phyloP scores from a whole-genome alignment of 805 yeast species.

The Wickerhamomyces alni region DNA sequence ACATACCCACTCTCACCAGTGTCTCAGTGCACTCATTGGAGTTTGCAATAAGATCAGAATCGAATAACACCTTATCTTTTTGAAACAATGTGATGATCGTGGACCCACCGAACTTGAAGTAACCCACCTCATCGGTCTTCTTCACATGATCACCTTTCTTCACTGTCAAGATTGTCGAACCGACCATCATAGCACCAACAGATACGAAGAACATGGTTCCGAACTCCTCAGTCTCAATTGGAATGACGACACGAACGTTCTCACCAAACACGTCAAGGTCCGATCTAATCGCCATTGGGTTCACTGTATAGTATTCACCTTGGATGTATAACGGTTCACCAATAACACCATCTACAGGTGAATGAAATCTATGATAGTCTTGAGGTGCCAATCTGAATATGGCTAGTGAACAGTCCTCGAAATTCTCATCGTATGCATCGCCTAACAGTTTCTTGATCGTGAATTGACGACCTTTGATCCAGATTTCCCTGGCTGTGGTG shows the following conservation, averaged over 20 bases:
- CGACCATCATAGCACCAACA: conserved; percentile 99
- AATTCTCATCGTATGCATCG: conserved; percentile 31
- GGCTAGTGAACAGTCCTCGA: conserved; percentile 49
- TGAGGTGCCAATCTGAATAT: conserved; percentile 93
- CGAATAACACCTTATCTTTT: conserved; percentile 46
- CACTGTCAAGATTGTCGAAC: conserved; percentile 73
- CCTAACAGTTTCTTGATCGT: conserved; percentile 56
- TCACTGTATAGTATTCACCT: conserved; percentile 93
- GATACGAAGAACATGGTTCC: conserved; percentile 75
- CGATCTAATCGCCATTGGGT: conserved; percentile 94
- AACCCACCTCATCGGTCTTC: conserved; percentile 84
- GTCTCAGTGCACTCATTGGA: conserved; percentile 74
- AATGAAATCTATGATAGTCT: conserved; percentile 91
- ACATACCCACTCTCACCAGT: conserved; percentile 83
- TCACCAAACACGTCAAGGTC: conserved; percentile 90
- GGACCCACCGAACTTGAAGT: conserved; percentile 94
- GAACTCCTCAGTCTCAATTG: conserved; percentile 69
- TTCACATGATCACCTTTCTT: conserved; percentile 49
- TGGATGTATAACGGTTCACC: conserved; percentile 63
- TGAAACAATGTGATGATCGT: conserved; percentile 70
- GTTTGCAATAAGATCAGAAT: conserved; percentile 65
- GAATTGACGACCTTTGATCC: conserved; percentile 88
- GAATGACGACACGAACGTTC: conserved; percentile 72
- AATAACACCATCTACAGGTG: conserved; percentile 73
- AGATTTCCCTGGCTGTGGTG: conserved; percentile 57